phyloP scores from a whole-genome alignment of 106 monocot species.

The Cymbidium sinense region DNA sequence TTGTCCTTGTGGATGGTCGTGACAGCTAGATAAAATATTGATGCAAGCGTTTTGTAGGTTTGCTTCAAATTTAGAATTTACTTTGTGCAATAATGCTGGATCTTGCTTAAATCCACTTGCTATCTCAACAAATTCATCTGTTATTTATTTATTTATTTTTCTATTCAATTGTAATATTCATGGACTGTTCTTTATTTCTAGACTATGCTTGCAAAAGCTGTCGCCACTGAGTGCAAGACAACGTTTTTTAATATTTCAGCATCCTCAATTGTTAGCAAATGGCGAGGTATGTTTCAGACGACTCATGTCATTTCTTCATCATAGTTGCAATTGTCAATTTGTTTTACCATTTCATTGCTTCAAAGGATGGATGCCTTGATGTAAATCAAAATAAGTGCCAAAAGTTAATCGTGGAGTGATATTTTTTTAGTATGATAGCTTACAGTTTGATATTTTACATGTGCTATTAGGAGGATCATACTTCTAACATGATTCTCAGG shows the following conservation, averaged over 20 bases:
- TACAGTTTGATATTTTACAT: not conserved
- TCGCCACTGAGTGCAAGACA: constrained; percentile 97
- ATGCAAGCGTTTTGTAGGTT: not conserved
- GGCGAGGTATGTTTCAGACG: constrained; percentile 74
- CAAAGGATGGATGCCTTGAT: not conserved
- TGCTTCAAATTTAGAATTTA: not conserved
- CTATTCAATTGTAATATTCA: not conserved
- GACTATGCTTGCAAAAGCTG: constrained; percentile 99
- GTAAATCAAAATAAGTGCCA: not conserved
- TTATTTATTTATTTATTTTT: not conserved
- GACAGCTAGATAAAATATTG: not conserved
- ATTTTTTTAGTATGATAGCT: not conserved
- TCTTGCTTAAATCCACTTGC: no score
- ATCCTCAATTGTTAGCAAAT: constrained; percentile 98
- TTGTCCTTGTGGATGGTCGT: not conserved
- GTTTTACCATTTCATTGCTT: not conserved
- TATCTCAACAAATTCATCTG: no score
- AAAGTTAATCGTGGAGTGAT: not conserved
- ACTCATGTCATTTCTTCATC: not conserved
- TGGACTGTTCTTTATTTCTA: constrained; percentile 21
- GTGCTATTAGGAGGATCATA: not conserved
- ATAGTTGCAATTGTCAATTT: not conserved
- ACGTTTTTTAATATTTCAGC: constrained; percentile 99
- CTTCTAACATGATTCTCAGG: not conserved
- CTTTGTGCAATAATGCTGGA: not conserved